A percentile compares a stretch with the other conserved stretches of the same genome.
phyloP scores from a whole-genome alignment of 495 filamentous ascomycete genomes.

The Collariella sp. region DNA sequence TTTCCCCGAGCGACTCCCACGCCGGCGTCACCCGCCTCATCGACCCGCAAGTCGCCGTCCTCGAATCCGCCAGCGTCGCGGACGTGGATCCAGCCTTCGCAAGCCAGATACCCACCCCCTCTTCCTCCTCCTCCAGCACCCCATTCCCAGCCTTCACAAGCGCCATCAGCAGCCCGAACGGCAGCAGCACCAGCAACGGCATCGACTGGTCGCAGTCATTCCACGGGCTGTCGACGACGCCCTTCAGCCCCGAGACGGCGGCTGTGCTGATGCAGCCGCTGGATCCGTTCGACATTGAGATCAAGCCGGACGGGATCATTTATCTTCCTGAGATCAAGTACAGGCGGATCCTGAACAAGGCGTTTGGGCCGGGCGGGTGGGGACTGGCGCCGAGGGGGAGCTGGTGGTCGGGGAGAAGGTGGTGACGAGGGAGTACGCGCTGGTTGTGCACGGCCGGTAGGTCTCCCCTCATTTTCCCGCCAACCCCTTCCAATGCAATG shows the following conservation, averaged over 20 bases:
- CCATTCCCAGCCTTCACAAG: conserved; percentile 12
- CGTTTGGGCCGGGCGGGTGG: conserved; percentile 95
- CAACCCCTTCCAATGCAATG: not conserved
- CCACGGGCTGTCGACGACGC: conserved; percentile 68
- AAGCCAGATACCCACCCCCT: conserved; percentile 15
- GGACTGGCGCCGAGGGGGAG: conserved; percentile 86
- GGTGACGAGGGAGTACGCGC: conserved; percentile 90
- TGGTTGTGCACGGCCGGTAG: conserved; percentile 82
- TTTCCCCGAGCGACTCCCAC: not conserved
- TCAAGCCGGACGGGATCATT: conserved; percentile 93
- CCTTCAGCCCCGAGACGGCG: conserved; percentile 70
- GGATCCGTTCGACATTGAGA: conserved; percentile 71
- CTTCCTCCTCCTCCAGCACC: not conserved
- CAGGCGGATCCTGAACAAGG: conserved; percentile 76
- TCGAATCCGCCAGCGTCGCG: conserved; percentile 25
- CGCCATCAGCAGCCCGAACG: conserved; percentile 16
- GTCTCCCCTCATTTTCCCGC: conserved; percentile 24
- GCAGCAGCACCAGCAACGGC: conserved; percentile 38
- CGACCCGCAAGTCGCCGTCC: conserved; percentile 27
- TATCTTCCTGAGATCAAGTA: conserved; percentile 99
- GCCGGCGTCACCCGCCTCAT: not conserved
- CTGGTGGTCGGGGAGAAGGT: conserved; percentile 79
- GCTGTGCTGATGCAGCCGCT: conserved; percentile 62
- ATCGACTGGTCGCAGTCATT: conserved; percentile 94
- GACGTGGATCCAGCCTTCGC: conserved; percentile 23